phyloP scores from a whole-genome alignment of 2,329 filamentous ascomycete species.

The Apiospora phragmitis region DNA sequence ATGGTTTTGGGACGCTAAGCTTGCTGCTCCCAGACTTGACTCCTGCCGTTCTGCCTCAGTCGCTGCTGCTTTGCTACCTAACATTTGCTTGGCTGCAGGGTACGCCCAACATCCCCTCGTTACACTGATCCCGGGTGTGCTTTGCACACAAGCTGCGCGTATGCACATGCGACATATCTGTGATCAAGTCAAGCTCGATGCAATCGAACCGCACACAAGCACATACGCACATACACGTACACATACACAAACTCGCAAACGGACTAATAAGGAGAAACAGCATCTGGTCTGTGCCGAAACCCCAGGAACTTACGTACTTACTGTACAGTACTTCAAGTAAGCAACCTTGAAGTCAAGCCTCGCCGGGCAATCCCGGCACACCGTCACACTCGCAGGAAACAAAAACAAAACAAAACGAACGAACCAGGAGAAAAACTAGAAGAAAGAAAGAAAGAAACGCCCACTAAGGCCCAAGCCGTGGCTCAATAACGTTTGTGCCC shows the following conservation, averaged over 20 bases:
- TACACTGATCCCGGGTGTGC: background rate
- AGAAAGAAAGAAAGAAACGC: background rate
- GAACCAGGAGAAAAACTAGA: background rate
- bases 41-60: background rate
- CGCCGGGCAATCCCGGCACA: background rate
- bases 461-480: background rate
- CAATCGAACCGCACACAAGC: background rate
- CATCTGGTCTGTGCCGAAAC: background rate
- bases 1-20: background rate
- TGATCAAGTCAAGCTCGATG: background rate
- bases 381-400: background rate
- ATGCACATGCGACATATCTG: background rate
- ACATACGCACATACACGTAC: background rate
- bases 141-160: background rate
- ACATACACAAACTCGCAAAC: background rate
- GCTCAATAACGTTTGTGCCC: background rate
- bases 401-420: background rate
- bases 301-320: background rate
- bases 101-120: background rate
- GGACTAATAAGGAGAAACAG: background rate
- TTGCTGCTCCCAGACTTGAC: background rate
- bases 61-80: background rate
- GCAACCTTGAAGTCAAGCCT: background rate
- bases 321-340: too few species aligned
- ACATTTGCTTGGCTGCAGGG: background rate